phyloP scores from a whole-genome alignment of 2,329 filamentous ascomycete genomes.

The Monosporascus ibericus region DNA sequence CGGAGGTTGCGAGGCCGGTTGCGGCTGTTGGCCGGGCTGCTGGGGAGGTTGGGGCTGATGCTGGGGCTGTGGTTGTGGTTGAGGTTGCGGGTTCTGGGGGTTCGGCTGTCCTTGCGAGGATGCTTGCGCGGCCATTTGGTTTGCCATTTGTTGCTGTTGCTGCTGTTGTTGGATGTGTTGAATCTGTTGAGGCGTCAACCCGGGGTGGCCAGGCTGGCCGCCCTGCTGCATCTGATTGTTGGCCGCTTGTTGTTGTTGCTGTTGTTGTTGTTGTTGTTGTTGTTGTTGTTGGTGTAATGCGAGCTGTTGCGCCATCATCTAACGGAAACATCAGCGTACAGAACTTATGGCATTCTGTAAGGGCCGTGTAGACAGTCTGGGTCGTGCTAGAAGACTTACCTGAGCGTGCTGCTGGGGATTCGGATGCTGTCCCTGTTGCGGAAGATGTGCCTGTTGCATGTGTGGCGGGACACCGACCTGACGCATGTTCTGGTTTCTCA shows the following conservation, averaged over 20 bases:
- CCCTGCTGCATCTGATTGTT: constrained; percentile 36
- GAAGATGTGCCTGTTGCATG: constrained; percentile 33
- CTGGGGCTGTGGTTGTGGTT: constrained; percentile 20
- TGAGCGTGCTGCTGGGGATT: constrained; percentile 17
- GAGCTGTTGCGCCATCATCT: constrained; percentile 25
- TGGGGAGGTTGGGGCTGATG: constrained; percentile 28
- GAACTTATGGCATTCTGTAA: background rate
- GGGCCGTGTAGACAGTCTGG: background rate
- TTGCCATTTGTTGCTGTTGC: constrained; percentile 27
- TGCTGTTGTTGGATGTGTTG: constrained; percentile 30
- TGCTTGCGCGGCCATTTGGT: constrained; percentile 32
- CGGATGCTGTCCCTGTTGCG: constrained; percentile 24
- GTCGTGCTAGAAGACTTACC: constrained; percentile 10
- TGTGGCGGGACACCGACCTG: constrained; percentile 37
- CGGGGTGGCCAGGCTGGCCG: constrained; percentile 26
- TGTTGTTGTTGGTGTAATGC: constrained; percentile 35
- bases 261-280: constrained; percentile 35
- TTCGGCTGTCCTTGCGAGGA: constrained; percentile 34
- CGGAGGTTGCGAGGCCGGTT: constrained; percentile 19
- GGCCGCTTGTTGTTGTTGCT: constrained; percentile 34
- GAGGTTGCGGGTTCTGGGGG: constrained; percentile 30
- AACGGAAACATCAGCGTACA: background rate
- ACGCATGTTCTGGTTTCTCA: constrained; percentile 32
- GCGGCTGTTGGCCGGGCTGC: constrained; percentile 30
- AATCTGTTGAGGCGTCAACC: constrained; percentile 35